These are phyloP conservation scores for Chalciporus piperatus DNA, from an alignment of 768 basidiomycete species.

Conservation along the genomic window DNA sequence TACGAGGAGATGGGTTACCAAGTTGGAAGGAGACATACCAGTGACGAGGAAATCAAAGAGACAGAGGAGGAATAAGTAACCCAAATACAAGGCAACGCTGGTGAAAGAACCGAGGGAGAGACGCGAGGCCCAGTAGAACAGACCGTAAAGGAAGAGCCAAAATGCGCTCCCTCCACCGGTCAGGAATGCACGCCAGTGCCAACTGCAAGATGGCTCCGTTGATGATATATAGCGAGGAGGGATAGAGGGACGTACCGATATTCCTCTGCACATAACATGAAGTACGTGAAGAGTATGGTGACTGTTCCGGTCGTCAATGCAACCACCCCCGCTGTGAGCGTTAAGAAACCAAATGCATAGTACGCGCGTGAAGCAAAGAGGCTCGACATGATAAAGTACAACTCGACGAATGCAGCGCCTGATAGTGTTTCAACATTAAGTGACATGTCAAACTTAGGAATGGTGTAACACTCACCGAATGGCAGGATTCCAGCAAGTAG, in stretches of 20 bases:
- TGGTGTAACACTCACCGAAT: conserved; percentile 56
- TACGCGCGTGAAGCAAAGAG: conserved; percentile 90
- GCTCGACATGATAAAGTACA: conserved; percentile 89
- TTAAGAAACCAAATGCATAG: conserved; percentile 95
- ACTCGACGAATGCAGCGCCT: conserved; percentile 94
- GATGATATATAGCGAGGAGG: background rate
- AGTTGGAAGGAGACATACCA: conserved; percentile 41
- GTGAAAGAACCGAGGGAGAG: conserved; percentile 83
- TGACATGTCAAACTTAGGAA: conserved; percentile 1
- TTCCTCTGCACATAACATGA: conserved; percentile 90
- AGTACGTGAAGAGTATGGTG: conserved; percentile 86
- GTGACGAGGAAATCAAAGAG: conserved; percentile 87
- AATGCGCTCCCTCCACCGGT: conserved; percentile 90
- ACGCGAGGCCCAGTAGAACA: conserved; percentile 85
- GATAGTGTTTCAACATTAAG: background rate
- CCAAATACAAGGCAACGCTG: conserved; percentile 81
- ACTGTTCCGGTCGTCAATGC: conserved; percentile 88
- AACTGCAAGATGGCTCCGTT: conserved; percentile 43
- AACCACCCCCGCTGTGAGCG: conserved; percentile 81
- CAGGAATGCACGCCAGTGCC: conserved; percentile 96
- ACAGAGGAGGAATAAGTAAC: conserved; percentile 82
- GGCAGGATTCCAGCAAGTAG: conserved; percentile 90
- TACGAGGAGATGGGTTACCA: background rate
- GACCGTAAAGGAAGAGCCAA: conserved; percentile 86
- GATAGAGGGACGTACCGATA: conserved; percentile 59